These are phyloP conservation scores for Candida vartiovaarae DNA, from an alignment of 805 yeast genomes.

Conservation along the genomic window DNA sequence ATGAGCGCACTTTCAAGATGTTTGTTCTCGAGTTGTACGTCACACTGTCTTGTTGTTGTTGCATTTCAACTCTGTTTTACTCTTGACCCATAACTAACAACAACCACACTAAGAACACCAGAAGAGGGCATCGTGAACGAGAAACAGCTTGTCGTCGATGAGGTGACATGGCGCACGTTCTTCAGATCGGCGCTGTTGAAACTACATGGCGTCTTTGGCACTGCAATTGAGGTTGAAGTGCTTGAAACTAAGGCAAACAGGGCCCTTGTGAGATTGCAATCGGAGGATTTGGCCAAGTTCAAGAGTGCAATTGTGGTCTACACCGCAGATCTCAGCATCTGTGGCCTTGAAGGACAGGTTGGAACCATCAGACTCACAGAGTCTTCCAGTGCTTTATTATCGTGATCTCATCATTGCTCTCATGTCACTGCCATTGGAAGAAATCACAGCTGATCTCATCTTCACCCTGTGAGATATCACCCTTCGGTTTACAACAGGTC, in stretches of 20 bases:
- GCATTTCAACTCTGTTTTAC: no score
- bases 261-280: conserved; percentile 24
- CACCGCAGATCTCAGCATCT: conserved; percentile 21
- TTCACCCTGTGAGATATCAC: conserved; percentile 11
- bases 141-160: conserved; percentile 18
- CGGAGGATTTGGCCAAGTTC: conserved; percentile 24
- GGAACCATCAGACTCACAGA: not conserved
- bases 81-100: no score
- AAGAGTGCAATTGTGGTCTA: conserved; percentile 27
- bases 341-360: conserved; percentile 16
- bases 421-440: conserved; percentile 41
- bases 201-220: conserved; percentile 36
- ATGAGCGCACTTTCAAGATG: no score
- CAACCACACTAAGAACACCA: no score
- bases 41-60: no score
- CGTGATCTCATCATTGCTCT: no score
- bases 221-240: conserved; percentile 29
- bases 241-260: conserved; percentile 19
- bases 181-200: conserved; percentile 27
- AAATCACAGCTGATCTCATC: conserved; percentile 38
- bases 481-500: conserved; percentile 39
- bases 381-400: not conserved
- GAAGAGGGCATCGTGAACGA: not conserved
- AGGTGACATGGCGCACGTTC: conserved; percentile 34
- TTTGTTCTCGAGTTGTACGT: not conserved